Base-by-base conservation (phyloP, 1,284 basidiomycete species). In the Ustilago hordei region DNA sequence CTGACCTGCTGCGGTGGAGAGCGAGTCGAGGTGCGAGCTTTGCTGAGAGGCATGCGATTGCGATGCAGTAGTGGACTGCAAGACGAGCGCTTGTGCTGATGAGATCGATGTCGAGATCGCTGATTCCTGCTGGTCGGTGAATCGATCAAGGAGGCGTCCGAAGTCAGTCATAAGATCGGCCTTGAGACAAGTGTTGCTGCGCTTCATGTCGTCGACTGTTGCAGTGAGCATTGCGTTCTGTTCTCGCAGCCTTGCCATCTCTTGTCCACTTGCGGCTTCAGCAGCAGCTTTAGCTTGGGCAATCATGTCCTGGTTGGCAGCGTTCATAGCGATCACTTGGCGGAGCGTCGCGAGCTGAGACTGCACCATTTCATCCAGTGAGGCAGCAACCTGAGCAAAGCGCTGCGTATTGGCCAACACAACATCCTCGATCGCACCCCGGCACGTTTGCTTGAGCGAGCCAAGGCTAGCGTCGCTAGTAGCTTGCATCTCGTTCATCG, bases 121-220 rank as follows among this genome's bases (percentile, higher is more conserved):
- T 19, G 89, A 88, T 80, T 95, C 92, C 38, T 93, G 90, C 54
- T 91, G 89, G 32, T 90, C 87, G 12, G 91, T 89, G 84, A 92
- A 95, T 19, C 90, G 91, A 23, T 89, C 90, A 2, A 96, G 87
- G 70, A 95, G 88, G 7, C 88, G 88, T 0, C 92, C 91, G 64
- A 96, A 89, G 41, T 91, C 91, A 54, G 91, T 89, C 47, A 94
- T 87, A 7, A 96, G 86, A 54, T 92, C 91, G 43, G 91, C 90
- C 75, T 91, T 92, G 2, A 92, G 90, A 58, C 89, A 89, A 34
- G 91, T 89, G 0, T 91, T 89, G 73, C 90, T 92, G 6, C 86
- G 83, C 82, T 89, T 90, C 86, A 95, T 93, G 5, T 89, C 87
- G 70, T 91, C 89, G 3, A 95, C 87, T 69, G 93, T 87, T 31